Conservation (phyloP, 768 basidiomycete species). For the Sarcodon aspratus region DNA sequence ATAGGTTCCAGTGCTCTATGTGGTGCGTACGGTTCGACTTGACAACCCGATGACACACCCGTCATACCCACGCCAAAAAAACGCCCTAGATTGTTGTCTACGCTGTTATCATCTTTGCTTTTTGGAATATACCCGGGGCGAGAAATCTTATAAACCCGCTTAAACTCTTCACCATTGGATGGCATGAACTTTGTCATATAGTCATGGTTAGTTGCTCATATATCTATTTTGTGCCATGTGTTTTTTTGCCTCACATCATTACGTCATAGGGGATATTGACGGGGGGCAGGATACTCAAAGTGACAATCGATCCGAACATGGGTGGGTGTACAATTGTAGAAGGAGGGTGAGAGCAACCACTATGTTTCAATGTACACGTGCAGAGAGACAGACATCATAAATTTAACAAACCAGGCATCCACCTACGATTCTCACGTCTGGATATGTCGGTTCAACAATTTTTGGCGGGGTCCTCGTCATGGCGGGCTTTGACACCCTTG, state of each 20-base stretch:
- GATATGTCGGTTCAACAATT: conserved; percentile 75
- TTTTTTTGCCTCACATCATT: not conserved
- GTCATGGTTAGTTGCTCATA: conserved; percentile 39
- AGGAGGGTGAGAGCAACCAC: conserved; percentile 37
- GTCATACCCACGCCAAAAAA: not conserved
- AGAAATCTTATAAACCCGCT: conserved; percentile 73
- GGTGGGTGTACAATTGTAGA: conserved; percentile 72
- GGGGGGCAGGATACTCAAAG: conserved; percentile 66
- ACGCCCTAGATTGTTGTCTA: conserved; percentile 62
- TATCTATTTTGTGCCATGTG: conserved; percentile 1
- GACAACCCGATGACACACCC: not conserved
- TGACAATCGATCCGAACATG: conserved; percentile 77
- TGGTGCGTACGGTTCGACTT: conserved; percentile 34
- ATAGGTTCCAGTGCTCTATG: conserved; percentile 66
- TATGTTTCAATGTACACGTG: too few species aligned
- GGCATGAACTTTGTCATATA: conserved; percentile 84
- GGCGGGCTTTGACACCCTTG: conserved; percentile 80
- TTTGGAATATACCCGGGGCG: conserved; percentile 80
- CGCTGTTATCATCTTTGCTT: conserved; percentile 76
- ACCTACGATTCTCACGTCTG: conserved; percentile 59
- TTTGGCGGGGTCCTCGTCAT: conserved; percentile 77
- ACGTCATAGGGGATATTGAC: conserved; percentile 58
- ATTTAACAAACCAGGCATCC: conserved; percentile 20
- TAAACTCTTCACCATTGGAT: conserved; percentile 81
- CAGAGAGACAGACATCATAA: too few species aligned